Evolutionary conservation across 495 filamentous ascomycete species (phyloP), one percentile per base, ranked within the genome.

Genomic region (Penicillium lividum): DNA sequence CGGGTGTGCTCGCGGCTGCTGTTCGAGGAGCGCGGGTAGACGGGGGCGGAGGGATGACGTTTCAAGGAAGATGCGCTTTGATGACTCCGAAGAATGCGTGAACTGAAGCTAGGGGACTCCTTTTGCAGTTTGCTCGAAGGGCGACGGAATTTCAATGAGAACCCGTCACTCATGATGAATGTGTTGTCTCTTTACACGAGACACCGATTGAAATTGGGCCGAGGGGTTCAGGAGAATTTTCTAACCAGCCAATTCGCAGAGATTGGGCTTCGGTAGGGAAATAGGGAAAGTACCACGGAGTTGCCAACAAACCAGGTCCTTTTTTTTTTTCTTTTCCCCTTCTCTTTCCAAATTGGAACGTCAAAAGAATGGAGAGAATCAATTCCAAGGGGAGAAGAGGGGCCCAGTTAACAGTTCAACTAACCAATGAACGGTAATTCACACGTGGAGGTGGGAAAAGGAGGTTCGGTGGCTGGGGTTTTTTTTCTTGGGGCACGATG

Each of bases 1-100:
- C 75, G 78, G 49, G 70, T 64, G 65, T 78, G 78, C 61, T 81
- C 76, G 58, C 78, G 78, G 66, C 72, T 77, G 50, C 70, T 67
- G 47, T 64, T 70, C 40, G 66, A 72, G 47, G 72, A 75, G 49
- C 77, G 74, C 36, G 80, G 74, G 58, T 82, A 77, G 59, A 83
- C 76, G 53, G 87, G 86, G 62, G 86, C 86, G 65, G 87, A 90
- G 54, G 87, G 87, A 75, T 87, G 84, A 71, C 87, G 82, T 69
- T 85, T 84, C 64, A 91, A 77, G 33, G 76, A 75, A 46, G 73
- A 75, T 59, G 64, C 68, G 66, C 72, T 80, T 60, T 77, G 72
- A 60, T 80, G 78, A 61, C 69, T 77, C 49, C 74, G 75, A 57
- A 76, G 70, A 63, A 73, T 70, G 69, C 73, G 70, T 53, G 74